Conservation (phyloP, 2,329 filamentous ascomycete species). For the Calonectria pteridis region DNA sequence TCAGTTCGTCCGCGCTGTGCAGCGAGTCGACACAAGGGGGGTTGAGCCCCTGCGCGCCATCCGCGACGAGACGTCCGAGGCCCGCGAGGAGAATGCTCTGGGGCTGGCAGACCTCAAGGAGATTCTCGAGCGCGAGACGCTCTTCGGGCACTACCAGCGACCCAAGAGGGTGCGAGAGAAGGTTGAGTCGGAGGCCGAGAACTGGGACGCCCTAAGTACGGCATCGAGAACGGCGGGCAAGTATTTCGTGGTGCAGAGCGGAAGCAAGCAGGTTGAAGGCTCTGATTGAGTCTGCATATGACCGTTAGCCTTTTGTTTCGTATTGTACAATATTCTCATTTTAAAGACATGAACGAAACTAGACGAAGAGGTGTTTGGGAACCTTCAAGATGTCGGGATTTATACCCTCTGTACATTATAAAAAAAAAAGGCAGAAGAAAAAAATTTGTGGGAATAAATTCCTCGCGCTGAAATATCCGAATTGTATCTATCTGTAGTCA, state of each 20-base stretch:
- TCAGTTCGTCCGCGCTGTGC: constrained; percentile 89
- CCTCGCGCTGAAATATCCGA: not conserved
- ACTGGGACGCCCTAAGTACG: constrained; percentile 78
- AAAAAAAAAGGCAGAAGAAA: not conserved
- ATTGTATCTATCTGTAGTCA: constrained; percentile 18
- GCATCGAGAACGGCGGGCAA: constrained; percentile 76
- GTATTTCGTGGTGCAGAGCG: constrained; percentile 83
- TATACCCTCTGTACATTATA: constrained; percentile 31
- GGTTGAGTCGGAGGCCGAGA: constrained; percentile 63
- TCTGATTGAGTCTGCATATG: constrained; percentile 20
- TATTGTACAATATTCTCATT: not conserved
- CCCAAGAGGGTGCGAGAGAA: constrained; percentile 54
- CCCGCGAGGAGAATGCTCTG: constrained; percentile 70
- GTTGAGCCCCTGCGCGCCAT: constrained; percentile 83
- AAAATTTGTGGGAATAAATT: not conserved
- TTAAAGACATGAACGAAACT: not conserved
- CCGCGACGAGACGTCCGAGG: constrained; percentile 80
- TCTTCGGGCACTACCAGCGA: constrained; percentile 67
- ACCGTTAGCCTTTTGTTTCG: not conserved
- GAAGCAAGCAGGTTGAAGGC: constrained; percentile 53
- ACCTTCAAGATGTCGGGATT: not conserved
- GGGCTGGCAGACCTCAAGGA: constrained; percentile 68
- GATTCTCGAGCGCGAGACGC: constrained; percentile 70
- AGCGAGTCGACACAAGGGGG: constrained; percentile 79
- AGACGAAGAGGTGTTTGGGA: not conserved